These are phyloP conservation scores for Arthrobotrys sinensis DNA, from an alignment of 2,329 filamentous ascomycete genomes.

Conservation along the genomic window DNA sequence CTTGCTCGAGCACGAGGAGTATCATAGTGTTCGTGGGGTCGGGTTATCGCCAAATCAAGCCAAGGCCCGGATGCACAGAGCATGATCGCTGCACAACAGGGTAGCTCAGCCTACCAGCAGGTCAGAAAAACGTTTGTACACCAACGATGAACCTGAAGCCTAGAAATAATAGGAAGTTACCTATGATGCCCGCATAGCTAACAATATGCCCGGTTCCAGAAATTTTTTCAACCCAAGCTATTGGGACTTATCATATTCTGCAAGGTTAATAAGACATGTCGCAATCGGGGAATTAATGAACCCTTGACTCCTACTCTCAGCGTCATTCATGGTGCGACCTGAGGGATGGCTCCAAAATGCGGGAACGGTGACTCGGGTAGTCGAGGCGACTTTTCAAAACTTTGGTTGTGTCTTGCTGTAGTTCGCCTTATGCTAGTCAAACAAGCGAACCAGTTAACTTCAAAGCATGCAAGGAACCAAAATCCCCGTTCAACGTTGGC, in stretches of 20 bases:
- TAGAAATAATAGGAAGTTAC: conserved; percentile 18
- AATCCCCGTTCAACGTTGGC: conserved; percentile 52
- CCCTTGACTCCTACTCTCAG: conserved; percentile 33
- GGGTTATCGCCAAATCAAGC: conserved; percentile 56
- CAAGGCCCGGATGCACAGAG: conserved; percentile 45
- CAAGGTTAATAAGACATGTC: conserved; percentile 57
- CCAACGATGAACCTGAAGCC: conserved; percentile 25
- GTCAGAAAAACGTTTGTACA: conserved; percentile 2
- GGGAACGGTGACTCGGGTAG: conserved; percentile 42
- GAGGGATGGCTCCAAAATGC: conserved; percentile 35
- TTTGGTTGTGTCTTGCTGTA: conserved; percentile 40
- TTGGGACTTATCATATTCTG: conserved; percentile 56
- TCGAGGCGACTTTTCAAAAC: conserved; percentile 40
- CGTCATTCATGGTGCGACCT: conserved; percentile 47
- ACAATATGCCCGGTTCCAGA: conserved; percentile 37
- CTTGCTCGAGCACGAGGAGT: conserved; percentile 36
- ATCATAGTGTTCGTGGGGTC: conserved; percentile 29
- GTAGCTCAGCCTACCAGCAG: conserved; percentile 46
- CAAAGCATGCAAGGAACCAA: conserved; percentile 55
- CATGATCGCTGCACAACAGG: conserved; percentile 24
- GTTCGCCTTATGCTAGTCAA: conserved; percentile 54
- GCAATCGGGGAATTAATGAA: conserved; percentile 58
- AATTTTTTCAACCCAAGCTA: conserved; percentile 50
- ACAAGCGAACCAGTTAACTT: conserved; percentile 55
- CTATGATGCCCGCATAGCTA: conserved; percentile 16